These are phyloP conservation scores for Echria macrotheca DNA, from an alignment of 495 filamentous ascomycete species.

Conservation along the genomic window DNA sequence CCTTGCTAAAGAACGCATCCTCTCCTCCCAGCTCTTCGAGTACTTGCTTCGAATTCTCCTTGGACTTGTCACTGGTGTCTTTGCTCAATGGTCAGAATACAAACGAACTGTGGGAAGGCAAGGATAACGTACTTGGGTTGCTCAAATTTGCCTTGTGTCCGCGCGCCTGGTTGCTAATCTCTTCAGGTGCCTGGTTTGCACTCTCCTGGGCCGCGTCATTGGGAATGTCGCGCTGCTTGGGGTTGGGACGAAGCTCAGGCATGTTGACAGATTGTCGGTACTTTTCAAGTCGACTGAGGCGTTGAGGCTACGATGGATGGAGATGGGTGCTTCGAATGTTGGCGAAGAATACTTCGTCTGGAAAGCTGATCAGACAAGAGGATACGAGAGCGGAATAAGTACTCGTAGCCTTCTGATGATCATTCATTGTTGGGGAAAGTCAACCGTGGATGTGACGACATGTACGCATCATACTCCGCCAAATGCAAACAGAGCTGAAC, in stretches of 20 bases:
- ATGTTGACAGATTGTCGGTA: conserved; percentile 4
- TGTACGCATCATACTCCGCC: too few species aligned
- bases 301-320: too few species aligned
- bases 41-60: conserved; percentile 2
- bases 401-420: too few species aligned
- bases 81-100: background rate
- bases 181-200: conserved; percentile 8
- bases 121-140: conserved; percentile 8
- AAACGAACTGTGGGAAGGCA: background rate
- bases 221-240: conserved; percentile 11
- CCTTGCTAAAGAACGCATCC: conserved; percentile 8
- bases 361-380: too few species aligned
- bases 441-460: too few species aligned
- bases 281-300: too few species aligned
- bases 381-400: too few species aligned
- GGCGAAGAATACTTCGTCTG: too few species aligned
- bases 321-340: too few species aligned
- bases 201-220: conserved; percentile 13
- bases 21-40: conserved; percentile 6
- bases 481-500: too few species aligned
- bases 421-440: too few species aligned
- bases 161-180: conserved; percentile 15
- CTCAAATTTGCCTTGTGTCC: conserved; percentile 11
- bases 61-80: conserved; percentile 9
- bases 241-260: conserved; percentile 14